phyloP scores from a whole-genome alignment of 2,329 filamentous ascomycete species.

The Colletotrichum theobromicola region DNA sequence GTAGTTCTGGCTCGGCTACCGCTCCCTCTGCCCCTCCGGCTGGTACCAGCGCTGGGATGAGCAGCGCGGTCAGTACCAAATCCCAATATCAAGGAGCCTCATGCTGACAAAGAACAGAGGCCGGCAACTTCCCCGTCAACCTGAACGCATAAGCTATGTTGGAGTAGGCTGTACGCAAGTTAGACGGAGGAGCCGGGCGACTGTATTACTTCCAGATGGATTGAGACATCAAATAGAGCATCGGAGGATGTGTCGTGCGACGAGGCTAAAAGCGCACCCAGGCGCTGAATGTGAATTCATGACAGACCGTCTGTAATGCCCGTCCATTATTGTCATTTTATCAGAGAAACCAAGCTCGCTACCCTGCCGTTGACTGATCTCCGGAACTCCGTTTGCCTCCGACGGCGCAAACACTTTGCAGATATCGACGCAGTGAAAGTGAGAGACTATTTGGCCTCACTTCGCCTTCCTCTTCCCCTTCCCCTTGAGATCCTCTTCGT shows the following conservation, averaged over 20 bases:
- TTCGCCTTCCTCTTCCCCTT: background rate
- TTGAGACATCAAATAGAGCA: slow-evolving; percentile 25
- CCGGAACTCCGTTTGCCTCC: slow-evolving; percentile 13
- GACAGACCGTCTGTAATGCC: slow-evolving; percentile 1
- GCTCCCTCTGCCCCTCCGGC: slow-evolving; percentile 93
- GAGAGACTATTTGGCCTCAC: background rate
- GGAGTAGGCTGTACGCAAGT: slow-evolving; percentile 16
- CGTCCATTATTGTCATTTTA: slow-evolving; percentile 1
- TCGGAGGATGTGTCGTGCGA: slow-evolving; percentile 17
- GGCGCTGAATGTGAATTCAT: slow-evolving; percentile 15
- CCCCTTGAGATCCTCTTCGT: slow-evolving; percentile 45
- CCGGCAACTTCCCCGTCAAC: slow-evolving; percentile 71
- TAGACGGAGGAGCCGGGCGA: slow-evolving; percentile 27
- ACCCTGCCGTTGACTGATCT: background rate
- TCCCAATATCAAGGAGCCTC: background rate
- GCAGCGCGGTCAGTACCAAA: slow-evolving; percentile 77
- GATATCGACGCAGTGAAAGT: background rate
- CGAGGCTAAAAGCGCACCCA: slow-evolving; percentile 1
- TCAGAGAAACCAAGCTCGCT: background rate
- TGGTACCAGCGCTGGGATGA: slow-evolving; percentile 97
- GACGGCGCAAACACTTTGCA: background rate
- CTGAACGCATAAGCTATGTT: slow-evolving; percentile 59
- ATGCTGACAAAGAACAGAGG: slow-evolving; percentile 50
- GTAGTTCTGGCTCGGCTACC: slow-evolving; percentile 96
- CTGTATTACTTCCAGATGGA: slow-evolving; percentile 40